Percentiles rank a stretch among this genome's conserved stretches.
Evolutionary conservation across 768 basidiomycete species (phyloP).

Genomic region (Pseudohyphozyma bogoriensis): DNA sequence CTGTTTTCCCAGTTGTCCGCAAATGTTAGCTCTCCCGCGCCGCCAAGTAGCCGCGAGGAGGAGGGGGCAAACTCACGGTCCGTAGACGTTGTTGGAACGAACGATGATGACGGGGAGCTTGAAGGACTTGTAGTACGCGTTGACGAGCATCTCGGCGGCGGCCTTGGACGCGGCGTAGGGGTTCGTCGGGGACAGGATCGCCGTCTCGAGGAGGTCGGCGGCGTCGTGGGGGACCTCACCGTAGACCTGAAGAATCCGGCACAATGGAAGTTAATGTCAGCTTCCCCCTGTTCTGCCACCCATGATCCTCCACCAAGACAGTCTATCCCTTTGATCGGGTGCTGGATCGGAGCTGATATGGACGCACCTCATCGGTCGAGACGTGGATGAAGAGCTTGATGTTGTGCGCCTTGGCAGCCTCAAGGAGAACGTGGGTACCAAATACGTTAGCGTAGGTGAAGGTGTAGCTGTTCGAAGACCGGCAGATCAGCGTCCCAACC

Average conservation of each 20-base stretch:
- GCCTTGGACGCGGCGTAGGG: slow-evolving; percentile 1
- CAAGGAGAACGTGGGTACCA: slow-evolving; percentile 2
- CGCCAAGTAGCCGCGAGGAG: too few relatives aligned
- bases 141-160: neutral
- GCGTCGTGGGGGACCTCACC: neutral
- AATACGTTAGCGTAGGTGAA: slow-evolving; percentile 2
- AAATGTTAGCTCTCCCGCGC: too few relatives aligned
- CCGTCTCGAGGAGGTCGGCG: slow-evolving; percentile 1
- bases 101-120: slow-evolving; percentile 3
- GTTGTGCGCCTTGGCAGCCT: neutral
- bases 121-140: slow-evolving; percentile 2
- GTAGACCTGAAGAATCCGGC: too few relatives aligned
- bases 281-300: too few relatives aligned
- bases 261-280: too few relatives aligned
- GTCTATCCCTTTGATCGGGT: too few relatives aligned
- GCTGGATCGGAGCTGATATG: too few relatives aligned
- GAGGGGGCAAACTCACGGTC: slow-evolving; percentile 1
- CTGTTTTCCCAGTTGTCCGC: too few relatives aligned
- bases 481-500: too few relatives aligned
- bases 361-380: slow-evolving; percentile 5
- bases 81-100: slow-evolving; percentile 6
- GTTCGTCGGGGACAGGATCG: neutral
- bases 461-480: too few relatives aligned
- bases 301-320: too few relatives aligned
- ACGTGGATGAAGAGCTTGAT: slow-evolving; percentile 4